These are phyloP conservation scores for Artemisia tridentata DNA, from an alignment of 129 eudicot species.

Conservation along the genomic window DNA sequence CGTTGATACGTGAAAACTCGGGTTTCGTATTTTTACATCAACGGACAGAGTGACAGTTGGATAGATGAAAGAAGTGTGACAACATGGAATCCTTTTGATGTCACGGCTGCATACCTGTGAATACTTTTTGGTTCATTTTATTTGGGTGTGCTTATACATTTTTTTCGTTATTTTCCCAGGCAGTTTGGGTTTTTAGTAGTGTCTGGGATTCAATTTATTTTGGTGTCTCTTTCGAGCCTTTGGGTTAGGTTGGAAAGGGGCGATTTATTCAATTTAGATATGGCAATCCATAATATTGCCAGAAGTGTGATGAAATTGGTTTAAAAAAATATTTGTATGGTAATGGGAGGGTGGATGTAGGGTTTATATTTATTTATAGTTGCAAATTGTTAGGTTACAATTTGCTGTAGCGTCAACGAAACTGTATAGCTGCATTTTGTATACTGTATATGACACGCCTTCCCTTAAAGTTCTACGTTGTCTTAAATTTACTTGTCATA, in stretches of 20 bases:
- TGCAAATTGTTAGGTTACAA: conserved; percentile 39
- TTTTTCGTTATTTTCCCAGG: conserved; percentile 22
- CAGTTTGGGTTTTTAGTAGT: conserved; percentile 43
- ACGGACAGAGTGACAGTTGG: conserved; percentile 48
- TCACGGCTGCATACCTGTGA: conserved; percentile 49
- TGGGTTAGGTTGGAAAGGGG: conserved; percentile 36
- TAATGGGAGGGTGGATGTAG: conserved; percentile 37
- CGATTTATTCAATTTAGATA: conserved; percentile 21
- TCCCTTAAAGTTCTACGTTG: conserved; percentile 20
- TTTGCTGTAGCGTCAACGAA: conserved; percentile 29
- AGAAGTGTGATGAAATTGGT: conserved; percentile 26
- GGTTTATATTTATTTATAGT: conserved; percentile 14
- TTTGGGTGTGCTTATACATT: conserved; percentile 31
- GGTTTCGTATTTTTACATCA: conserved; percentile 86
- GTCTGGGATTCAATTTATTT: conserved; percentile 41
- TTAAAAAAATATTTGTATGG: conserved; percentile 10
- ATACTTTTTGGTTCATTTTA: conserved; percentile 27
- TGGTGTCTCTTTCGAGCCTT: conserved; percentile 26
- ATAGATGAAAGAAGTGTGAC: neutral
- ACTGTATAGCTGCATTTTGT: conserved; percentile 30
- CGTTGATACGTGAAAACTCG: conserved; percentile 85
- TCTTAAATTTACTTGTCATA: no score
- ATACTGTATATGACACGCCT: conserved; percentile 31
- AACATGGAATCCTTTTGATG: conserved; percentile 6
- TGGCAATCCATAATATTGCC: conserved; percentile 36